Evolutionary conservation across 305 asterid species (phyloP), one percentile per base, ranked within the genome.

Genomic region (Fraxinus greggii): DNA sequence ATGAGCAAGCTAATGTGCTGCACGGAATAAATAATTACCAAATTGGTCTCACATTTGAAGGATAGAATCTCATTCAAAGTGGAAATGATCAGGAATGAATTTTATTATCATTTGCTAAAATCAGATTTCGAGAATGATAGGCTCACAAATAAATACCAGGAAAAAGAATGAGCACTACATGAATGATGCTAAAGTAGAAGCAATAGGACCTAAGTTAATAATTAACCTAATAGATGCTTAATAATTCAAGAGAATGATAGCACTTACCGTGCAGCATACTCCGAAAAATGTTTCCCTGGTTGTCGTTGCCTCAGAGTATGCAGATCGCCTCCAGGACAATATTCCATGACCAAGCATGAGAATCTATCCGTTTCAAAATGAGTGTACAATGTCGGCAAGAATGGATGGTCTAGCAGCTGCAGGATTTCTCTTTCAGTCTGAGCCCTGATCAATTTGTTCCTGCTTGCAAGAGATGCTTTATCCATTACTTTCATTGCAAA

Each of bases 401-500:
- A 96, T 0, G 99, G 99, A 85, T 96, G 99, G 80, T 96, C 99
- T 38, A 96, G 91, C 86, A 94, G 88, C 94, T 96, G 98, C 90
- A 96, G 80, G 83, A 96, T 96, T 82, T 96, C 99, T 84, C 98
- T 88, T 74, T 96, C 99, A 6, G 97, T 94, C 88, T 93, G 98
- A n/a, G 98, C 98, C 83, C 98, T 79, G 6, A 89, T 90, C 90
- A 94, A 72, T 87, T 94, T 96, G 85, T 96, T 94, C 93, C 97
- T 88, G 80, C 93, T 91, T 36, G 97, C 98, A 83, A 96, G 97
- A 1, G 99, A 94, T 3, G 94, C 98, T 91, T 94, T 96, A 84
- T 96, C 98, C 97, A 94, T 96, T 4, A 96, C 99, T 88, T 96
- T 96, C 99, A 96, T 94, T 3, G 98, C 98, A 76, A 96, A 96